phyloP scores from a whole-genome alignment of 1,139 yeast genomes.

The Blastobotrys illinoisensis region DNA sequence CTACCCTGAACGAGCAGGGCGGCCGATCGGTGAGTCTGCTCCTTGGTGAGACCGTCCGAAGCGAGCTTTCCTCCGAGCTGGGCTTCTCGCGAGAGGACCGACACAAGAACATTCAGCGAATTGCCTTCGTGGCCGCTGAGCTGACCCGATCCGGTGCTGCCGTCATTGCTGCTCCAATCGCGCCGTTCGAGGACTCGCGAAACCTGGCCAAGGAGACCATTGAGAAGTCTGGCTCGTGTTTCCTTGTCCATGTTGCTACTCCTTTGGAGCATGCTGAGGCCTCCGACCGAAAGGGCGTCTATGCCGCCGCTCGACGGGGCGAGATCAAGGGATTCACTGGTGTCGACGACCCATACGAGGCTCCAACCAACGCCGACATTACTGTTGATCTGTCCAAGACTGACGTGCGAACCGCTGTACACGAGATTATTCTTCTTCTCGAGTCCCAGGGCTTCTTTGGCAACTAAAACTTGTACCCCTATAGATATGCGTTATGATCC shows the following conservation, averaged over 20 bases:
- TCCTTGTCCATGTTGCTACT: conserved; percentile 47
- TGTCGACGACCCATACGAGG: conserved; percentile 44
- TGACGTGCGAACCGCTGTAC: conserved; percentile 57
- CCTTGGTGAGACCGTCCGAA: conserved; percentile 45
- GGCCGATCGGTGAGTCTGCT: conserved; percentile 79
- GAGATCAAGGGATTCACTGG: conserved; percentile 45
- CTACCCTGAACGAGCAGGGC: conserved; percentile 86
- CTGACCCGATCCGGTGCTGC: conserved; percentile 88
- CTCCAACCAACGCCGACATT: conserved; percentile 48
- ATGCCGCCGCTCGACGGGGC: conserved; percentile 41
- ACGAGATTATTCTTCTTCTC: conserved; percentile 61
- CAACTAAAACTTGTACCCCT: no score
- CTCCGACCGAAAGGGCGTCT: conserved; percentile 46
- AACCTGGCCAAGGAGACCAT: conserved; percentile 37
- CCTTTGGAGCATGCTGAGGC: conserved; percentile 42
- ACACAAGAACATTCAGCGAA: conserved; percentile 39
- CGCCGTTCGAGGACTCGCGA: conserved; percentile 40
- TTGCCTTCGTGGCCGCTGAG: conserved; percentile 67
- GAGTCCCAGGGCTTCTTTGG: conserved; percentile 77
- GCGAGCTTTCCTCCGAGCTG: conserved; percentile 39
- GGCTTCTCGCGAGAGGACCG: conserved; percentile 40
- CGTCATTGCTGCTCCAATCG: conserved; percentile 63
- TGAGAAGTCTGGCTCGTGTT: conserved; percentile 43
- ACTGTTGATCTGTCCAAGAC: conserved; percentile 47
- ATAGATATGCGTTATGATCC: no score